phyloP scores from a whole-genome alignment of 345 rosid genomes.

The Populus deltoides region DNA sequence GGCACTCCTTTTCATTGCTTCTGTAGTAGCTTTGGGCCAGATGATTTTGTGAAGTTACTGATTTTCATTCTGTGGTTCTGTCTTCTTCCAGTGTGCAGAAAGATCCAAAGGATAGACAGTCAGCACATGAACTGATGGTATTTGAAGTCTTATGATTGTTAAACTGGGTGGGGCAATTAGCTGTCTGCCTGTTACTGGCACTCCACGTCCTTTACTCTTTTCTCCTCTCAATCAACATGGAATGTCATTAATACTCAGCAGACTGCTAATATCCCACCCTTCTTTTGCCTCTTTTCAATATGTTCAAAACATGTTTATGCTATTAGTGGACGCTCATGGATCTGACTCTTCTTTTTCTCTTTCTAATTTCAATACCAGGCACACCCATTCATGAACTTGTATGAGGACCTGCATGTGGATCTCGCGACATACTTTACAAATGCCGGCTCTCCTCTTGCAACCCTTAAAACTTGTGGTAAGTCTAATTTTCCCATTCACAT shows the following conservation, averaged over 20 bases:
- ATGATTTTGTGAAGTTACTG: constrained; percentile 4
- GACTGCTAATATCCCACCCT: neutral
- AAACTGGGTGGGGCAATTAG: neutral
- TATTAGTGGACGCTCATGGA: neutral
- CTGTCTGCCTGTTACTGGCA: neutral
- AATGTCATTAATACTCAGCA: neutral
- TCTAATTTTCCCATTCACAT: constrained; percentile 8
- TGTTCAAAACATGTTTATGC: constrained; percentile 1
- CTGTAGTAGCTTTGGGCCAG: neutral
- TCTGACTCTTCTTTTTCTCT: neutral
- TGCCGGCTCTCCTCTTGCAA: constrained; percentile 90
- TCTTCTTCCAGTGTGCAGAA: constrained; percentile 63
- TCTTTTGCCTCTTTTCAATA: constrained; percentile 1
- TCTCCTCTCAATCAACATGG: neutral
- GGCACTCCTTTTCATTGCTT: neutral
- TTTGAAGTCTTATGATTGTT: constrained; percentile 9
- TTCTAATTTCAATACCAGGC: constrained; percentile 38
- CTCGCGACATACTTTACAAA: constrained; percentile 81
- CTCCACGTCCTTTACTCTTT: neutral
- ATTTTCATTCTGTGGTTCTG: constrained; percentile 17
- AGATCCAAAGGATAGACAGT: constrained; percentile 61
- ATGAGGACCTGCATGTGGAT: constrained; percentile 54
- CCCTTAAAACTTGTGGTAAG: constrained; percentile 52
- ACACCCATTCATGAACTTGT: constrained; percentile 73
- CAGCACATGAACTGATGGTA: constrained; percentile 76